Conservation (phyloP, 768 basidiomycete species). For the Ephemerocybe angulata region DNA sequence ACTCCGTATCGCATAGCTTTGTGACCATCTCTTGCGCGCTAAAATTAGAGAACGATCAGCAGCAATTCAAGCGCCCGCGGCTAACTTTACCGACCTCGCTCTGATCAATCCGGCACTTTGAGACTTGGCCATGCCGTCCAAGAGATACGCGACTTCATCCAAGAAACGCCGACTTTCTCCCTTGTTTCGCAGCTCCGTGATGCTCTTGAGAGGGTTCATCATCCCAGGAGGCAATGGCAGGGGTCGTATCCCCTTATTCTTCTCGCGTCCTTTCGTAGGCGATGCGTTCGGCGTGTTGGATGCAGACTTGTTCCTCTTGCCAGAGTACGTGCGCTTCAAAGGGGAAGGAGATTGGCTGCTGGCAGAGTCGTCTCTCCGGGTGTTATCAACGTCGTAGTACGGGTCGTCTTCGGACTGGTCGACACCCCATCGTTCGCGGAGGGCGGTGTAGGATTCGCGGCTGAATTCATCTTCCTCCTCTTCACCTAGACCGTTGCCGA, state of each 20-base stretch:
- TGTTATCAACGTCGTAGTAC: conserved; percentile 21
- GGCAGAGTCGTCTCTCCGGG: not conserved
- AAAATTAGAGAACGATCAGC: conserved; percentile 28
- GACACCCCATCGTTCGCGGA: conserved; percentile 78
- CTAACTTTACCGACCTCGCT: conserved; percentile 50
- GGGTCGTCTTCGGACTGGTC: conserved; percentile 70
- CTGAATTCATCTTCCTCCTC: conserved; percentile 48
- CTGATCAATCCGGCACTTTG: conserved; percentile 55
- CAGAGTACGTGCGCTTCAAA: conserved; percentile 1
- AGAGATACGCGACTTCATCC: conserved; percentile 82
- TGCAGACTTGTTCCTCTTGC: conserved; percentile 16
- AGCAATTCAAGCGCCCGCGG: not conserved
- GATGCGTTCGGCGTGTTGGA: conserved; percentile 33
- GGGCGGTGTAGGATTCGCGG: conserved; percentile 72
- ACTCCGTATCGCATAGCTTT: conserved; percentile 71
- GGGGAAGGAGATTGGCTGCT: conserved; percentile 5
- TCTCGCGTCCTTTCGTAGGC: conserved; percentile 31
- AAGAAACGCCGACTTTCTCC: conserved; percentile 78
- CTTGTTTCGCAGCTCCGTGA: conserved; percentile 75
- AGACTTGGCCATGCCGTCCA: conserved; percentile 66
- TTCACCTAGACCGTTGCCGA: conserved; percentile 22
- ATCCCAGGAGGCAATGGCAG: conserved; percentile 46
- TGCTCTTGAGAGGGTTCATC: conserved; percentile 75
- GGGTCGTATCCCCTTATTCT: conserved; percentile 31
- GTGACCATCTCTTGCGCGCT: conserved; percentile 74